Evolutionary conservation across 495 filamentous ascomycete species (phyloP).

Genomic region (Sphaerosporella brunnea): DNA sequence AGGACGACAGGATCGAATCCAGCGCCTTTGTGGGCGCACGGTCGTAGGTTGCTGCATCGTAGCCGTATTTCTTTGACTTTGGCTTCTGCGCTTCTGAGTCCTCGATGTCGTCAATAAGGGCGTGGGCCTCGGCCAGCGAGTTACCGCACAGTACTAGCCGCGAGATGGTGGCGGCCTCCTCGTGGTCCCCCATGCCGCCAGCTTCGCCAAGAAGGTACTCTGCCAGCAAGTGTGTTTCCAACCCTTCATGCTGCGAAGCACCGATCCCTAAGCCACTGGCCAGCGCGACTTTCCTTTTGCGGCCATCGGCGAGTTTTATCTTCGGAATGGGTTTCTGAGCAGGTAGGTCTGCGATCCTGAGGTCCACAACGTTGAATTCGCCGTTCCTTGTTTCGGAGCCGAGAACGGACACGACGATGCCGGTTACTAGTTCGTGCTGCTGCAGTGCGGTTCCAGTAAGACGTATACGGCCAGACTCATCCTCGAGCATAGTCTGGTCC

Average conservation of each 20-base stretch:
- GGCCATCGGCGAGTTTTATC: constrained; percentile 31
- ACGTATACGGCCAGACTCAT: constrained; percentile 83
- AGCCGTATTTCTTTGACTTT: constrained; percentile 67
- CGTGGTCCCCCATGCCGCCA: constrained; percentile 36
- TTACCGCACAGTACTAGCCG: constrained; percentile 84
- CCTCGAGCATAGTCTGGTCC: constrained; percentile 73
- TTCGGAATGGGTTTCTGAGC: constrained; percentile 30
- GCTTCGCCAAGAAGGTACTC: constrained; percentile 83
- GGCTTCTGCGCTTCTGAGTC: constrained; percentile 24
- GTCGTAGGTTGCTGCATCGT: constrained; percentile 77
- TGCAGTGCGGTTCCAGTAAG: constrained; percentile 51
- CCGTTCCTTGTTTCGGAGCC: constrained; percentile 85
- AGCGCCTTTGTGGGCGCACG: constrained; percentile 62
- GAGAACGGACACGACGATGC: constrained; percentile 75
- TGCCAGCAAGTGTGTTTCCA: constrained; percentile 56
- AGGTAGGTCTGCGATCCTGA: constrained; percentile 70
- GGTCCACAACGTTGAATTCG: constrained; percentile 79
- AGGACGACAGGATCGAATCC: constrained; percentile 60
- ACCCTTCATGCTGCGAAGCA: constrained; percentile 48
- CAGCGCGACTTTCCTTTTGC: constrained; percentile 58
- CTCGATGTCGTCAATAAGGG: constrained; percentile 20
- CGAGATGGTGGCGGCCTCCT: constrained; percentile 49
- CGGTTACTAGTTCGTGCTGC: constrained; percentile 60
- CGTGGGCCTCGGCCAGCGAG: constrained; percentile 46
- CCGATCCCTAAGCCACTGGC: constrained; percentile 75